A percentile compares a stretch with the other conserved stretches of the same genome.
These are phyloP conservation scores for Lachnellula arida DNA, from an alignment of 2,329 filamentous ascomycete species.

Conservation along the genomic window DNA sequence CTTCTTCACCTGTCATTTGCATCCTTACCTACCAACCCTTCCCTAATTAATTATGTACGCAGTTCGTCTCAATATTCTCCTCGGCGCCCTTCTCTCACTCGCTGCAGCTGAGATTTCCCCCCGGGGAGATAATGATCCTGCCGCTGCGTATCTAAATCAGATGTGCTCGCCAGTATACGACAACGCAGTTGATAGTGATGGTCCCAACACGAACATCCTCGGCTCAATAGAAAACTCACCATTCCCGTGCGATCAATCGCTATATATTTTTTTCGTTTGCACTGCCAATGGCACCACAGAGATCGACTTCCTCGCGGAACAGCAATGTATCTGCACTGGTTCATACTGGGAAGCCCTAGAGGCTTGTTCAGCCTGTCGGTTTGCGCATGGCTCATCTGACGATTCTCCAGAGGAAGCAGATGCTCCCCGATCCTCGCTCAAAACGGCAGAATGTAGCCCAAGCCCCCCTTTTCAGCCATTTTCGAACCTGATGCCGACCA, in stretches of 20 bases:
- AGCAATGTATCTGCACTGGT: constrained; percentile 39
- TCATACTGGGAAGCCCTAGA: constrained; percentile 38
- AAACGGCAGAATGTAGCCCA: constrained; percentile 32
- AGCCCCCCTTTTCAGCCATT: constrained; percentile 36
- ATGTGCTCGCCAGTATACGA: neutral
- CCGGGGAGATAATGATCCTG: neutral
- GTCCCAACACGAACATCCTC: neutral
- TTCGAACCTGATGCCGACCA: constrained; percentile 31
- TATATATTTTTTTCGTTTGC: constrained; percentile 30
- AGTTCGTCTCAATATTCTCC: no score
- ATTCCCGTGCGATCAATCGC: constrained; percentile 14
- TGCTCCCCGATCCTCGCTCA: constrained; percentile 30
- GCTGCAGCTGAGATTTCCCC: neutral
- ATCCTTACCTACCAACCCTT: no score
- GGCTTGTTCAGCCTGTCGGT: constrained; percentile 37
- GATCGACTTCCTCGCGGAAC: constrained; percentile 28
- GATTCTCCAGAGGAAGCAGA: constrained; percentile 33
- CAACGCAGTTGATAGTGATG: no score
- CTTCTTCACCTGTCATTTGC: no score
- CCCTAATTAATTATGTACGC: no score
- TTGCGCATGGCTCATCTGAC: constrained; percentile 35
- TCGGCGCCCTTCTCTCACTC: neutral
- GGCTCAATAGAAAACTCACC: constrained; percentile 7
- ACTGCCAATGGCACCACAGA: constrained; percentile 31
- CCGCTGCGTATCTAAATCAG: neutral